Evolutionary conservation across 1,284 basidiomycete genomes (phyloP), one percentile per base, ranked within the genome.

Genomic region (Fomitopsis palustris): DNA sequence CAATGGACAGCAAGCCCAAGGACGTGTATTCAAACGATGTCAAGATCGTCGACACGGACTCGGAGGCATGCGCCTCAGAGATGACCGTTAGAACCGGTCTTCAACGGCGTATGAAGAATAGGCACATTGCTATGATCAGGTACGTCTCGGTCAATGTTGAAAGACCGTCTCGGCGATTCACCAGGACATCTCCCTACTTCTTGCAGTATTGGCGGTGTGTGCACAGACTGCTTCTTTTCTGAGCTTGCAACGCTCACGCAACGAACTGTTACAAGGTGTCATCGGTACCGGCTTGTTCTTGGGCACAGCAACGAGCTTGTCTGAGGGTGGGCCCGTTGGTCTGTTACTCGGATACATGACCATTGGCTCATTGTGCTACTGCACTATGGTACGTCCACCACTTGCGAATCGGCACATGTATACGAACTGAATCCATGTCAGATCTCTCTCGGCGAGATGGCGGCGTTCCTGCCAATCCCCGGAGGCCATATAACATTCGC

Each of bases 401-500:
- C 19, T 79, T 77, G 61, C 77, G 76, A 45, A 77, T 12, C 49
- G 19, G 55, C 41, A 23, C n/a, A 52, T 45, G 31, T 25, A 14
- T 43, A 21, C 42, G 29, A 17, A 14, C 4, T 39, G 16, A 52
- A 42, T 75, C 23, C 75, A 41, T 56, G 12, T 9, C 9, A 75
- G 73, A 60, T 75, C 17, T 81, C 61, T 63, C 78, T 75, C 3
- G 74, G 70, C 2, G 72, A 74, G 54, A 74, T 74, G 74, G 61
- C 71, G n/a, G 67, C 74, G 1, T 72, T 70, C 59, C 65, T 75
- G 17, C 78, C 78, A 9, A 60, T 81, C 0, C 72, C 72, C 53
- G 88, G 86, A 61, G 86, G 92, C 5, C 92, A 93, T 71, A 90
- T 95, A 71, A 87, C 83, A 54, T 78, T 94, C 41, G 89, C 92